phyloP scores from a whole-genome alignment of 2,329 filamentous ascomycete genomes.

The Penicillium thymicola region DNA sequence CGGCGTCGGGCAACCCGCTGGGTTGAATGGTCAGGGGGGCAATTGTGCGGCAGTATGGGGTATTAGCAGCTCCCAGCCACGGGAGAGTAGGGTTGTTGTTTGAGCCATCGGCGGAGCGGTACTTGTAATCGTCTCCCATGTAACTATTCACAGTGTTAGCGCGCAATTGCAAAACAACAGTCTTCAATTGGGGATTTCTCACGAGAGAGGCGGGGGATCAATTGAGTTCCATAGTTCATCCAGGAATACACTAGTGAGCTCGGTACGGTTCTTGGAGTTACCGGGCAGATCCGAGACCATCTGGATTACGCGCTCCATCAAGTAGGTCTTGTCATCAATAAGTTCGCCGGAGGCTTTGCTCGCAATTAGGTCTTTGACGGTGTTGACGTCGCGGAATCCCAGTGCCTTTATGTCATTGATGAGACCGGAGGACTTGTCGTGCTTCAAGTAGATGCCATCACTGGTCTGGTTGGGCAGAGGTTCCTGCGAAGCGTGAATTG shows the following conservation, averaged over 20 bases:
- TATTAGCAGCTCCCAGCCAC: constrained; percentile 63
- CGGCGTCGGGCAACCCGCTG: constrained; percentile 65
- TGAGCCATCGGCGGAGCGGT: constrained; percentile 67
- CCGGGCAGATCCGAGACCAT: constrained; percentile 64
- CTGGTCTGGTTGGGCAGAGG: constrained; percentile 63
- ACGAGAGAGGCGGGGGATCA: constrained; percentile 68
- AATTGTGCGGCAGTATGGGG: constrained; percentile 64
- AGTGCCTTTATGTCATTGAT: constrained; percentile 58
- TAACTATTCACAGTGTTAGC: constrained; percentile 32
- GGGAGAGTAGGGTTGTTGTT: constrained; percentile 68
- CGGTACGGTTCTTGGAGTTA: constrained; percentile 58
- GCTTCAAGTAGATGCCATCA: constrained; percentile 58
- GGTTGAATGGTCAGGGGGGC: constrained; percentile 58
- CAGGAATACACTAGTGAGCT: constrained; percentile 66
- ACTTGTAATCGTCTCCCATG: constrained; percentile 56
- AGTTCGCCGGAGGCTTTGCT: constrained; percentile 62
- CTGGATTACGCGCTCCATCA: constrained; percentile 71
- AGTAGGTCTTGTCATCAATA: constrained; percentile 71
- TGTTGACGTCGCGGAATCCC: constrained; percentile 58
- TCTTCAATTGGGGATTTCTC: constrained; percentile 27
- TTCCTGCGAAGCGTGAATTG: constrained; percentile 55
- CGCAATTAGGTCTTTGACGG: constrained; percentile 59
- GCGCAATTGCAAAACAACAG: neutral
- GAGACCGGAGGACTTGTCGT: constrained; percentile 51
- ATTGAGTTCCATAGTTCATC: constrained; percentile 68